Percentiles rank a stretch among this genome's conserved stretches.
Conservation (phyloP, 2,329 filamentous ascomycete species). For the Hypoxylon sp. region DNA sequence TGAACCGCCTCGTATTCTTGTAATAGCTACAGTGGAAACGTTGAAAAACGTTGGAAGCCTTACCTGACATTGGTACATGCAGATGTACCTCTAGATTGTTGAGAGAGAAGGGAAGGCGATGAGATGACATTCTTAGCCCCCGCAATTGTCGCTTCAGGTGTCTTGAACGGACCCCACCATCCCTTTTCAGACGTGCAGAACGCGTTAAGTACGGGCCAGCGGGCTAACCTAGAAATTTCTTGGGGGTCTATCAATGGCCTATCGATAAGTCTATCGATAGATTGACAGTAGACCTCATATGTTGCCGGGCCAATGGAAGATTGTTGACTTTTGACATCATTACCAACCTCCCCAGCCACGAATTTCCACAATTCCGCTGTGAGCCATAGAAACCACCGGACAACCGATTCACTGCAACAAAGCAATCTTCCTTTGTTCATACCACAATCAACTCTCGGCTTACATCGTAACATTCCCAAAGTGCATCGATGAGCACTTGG, state of each 20-base stretch:
- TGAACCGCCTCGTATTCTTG: conserved; percentile 6
- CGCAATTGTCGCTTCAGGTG: conserved; percentile 15
- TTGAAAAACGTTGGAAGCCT: conserved; percentile 3
- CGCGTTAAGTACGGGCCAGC: conserved; percentile 24
- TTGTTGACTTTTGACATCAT: conserved; percentile 55
- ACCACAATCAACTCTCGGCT: conserved; percentile 12
- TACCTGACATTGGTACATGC: conserved; percentile 4
- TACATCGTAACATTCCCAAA: conserved; percentile 34
- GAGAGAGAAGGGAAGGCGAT: not conserved
- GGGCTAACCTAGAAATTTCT: not conserved
- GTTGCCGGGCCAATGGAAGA: conserved; percentile 50
- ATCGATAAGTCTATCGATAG: conserved; percentile 19
- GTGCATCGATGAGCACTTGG: conserved; percentile 29
- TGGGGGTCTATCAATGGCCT: not conserved
- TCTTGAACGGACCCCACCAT: conserved; percentile 26
- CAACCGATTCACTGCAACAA: conserved; percentile 34
- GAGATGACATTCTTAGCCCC: conserved; percentile 13
- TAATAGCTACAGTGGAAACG: conserved; percentile 4
- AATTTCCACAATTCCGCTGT: conserved; percentile 34
- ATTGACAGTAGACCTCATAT: conserved; percentile 3
- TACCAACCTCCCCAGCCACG: conserved; percentile 49
- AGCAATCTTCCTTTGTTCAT: conserved; percentile 22
- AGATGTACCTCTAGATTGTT: not conserved
- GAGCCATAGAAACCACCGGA: conserved; percentile 50
- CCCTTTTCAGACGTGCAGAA: conserved; percentile 21